These are phyloP conservation scores for Blastobotrys ciferrii DNA, from an alignment of 1,139 yeast genomes.

Conservation along the genomic window DNA sequence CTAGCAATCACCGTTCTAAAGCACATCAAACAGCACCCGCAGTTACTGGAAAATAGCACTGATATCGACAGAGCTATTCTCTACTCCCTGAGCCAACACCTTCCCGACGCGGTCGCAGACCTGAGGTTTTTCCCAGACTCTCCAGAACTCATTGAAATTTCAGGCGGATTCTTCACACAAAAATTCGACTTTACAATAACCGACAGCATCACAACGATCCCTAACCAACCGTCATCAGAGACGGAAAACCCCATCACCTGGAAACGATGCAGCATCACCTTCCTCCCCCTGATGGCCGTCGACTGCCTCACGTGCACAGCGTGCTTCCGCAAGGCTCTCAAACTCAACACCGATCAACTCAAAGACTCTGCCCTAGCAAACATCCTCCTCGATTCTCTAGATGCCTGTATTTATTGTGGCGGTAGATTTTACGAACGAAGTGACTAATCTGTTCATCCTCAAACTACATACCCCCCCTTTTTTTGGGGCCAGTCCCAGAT, in stretches of 20 bases:
- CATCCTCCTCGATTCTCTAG: conserved; percentile 22
- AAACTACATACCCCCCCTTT: too few relatives aligned
- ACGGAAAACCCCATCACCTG: conserved; percentile 16
- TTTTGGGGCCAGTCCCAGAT: too few relatives aligned
- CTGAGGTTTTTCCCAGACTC: not conserved
- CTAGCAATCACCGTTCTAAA: conserved; percentile 18
- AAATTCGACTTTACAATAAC: conserved; percentile 22
- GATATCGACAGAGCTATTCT: conserved; percentile 23
- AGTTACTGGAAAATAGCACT: not conserved
- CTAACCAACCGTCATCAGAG: not conserved
- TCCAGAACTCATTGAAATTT: conserved; percentile 11
- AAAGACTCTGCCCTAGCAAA: conserved; percentile 14
- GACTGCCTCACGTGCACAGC: conserved; percentile 27
- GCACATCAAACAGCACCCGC: conserved; percentile 12
- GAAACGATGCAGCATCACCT: conserved; percentile 28
- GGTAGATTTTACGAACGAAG: conserved; percentile 24
- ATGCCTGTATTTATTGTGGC: conserved; percentile 29
- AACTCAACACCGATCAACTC: conserved; percentile 13
- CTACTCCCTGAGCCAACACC: conserved; percentile 12
- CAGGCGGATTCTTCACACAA: conserved; percentile 24
- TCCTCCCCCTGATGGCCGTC: conserved; percentile 24
- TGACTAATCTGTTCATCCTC: too few relatives aligned
- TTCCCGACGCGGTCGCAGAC: not conserved
- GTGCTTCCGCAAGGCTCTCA: conserved; percentile 23
- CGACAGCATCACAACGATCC: not conserved